Conservation (phyloP, 139 green algal species). For the Closterium sp. region DNA sequence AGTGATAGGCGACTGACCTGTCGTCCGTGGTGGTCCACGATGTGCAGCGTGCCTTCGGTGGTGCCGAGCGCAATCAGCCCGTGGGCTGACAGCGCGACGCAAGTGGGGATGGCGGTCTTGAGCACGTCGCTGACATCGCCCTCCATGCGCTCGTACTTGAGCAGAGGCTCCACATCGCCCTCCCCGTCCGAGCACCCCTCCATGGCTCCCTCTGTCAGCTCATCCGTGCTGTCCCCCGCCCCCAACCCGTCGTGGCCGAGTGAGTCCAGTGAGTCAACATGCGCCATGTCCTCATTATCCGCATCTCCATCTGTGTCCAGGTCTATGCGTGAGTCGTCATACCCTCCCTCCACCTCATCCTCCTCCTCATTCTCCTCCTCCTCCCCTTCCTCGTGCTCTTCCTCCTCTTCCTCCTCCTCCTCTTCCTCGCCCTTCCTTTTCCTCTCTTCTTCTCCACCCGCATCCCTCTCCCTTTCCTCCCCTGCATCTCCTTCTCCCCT, state of each 20-base stretch:
- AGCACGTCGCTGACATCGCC: constrained; percentile 60
- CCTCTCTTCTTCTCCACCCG: background rate
- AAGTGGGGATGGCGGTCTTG: background rate
- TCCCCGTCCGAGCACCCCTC: background rate
- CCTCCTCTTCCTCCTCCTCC: background rate
- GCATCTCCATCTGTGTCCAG: background rate
- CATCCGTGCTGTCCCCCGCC: background rate
- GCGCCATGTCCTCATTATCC: background rate
- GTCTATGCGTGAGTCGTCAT: too few species aligned
- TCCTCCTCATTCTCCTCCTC: background rate
- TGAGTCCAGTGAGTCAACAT: background rate
- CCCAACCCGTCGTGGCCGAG: background rate
- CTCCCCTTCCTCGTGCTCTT: background rate
- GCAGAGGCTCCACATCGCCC: constrained; percentile 66
- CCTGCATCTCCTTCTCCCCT: background rate
- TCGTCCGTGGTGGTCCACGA: constrained; percentile 86
- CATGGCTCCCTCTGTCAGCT: background rate
- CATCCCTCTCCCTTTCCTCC: background rate
- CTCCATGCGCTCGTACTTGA: constrained; percentile 76
- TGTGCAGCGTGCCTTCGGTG: constrained; percentile 65
- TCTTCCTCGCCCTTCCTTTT: background rate
- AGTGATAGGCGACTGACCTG: constrained; percentile 40
- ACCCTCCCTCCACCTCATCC: background rate
- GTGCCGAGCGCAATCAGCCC: constrained; percentile 81
- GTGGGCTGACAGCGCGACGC: constrained; percentile 72